Conservation (phyloP, 495 filamentous ascomycete species). For the Daldinia childiae region DNA sequence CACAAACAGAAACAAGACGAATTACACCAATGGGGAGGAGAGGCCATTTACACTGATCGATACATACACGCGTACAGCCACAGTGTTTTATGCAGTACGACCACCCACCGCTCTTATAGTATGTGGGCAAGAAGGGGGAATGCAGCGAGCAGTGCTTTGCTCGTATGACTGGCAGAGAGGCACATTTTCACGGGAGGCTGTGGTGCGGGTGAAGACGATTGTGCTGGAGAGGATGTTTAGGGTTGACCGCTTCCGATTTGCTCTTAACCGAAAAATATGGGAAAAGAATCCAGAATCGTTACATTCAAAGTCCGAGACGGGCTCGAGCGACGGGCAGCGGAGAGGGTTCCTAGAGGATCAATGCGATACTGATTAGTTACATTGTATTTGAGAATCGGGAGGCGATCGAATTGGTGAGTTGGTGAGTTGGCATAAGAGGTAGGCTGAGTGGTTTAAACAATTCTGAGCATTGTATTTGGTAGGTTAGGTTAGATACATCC, state of each 20-base stretch:
- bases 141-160: neutral
- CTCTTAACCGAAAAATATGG: neutral
- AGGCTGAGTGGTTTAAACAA: neutral
- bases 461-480: too few relatives aligned
- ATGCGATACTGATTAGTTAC: neutral
- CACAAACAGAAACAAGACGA: neutral
- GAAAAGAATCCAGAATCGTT: neutral
- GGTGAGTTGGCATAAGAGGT: neutral
- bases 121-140: neutral
- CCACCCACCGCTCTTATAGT: neutral
- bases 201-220: neutral
- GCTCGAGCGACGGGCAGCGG: neutral
- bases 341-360: neutral
- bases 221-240: neutral
- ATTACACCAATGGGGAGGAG: neutral
- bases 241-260: slow-evolving; percentile 6
- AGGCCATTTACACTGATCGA: neutral
- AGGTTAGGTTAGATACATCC: too few relatives aligned
- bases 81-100: neutral
- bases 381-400: neutral
- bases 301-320: neutral
- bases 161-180: slow-evolving; percentile 1
- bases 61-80: neutral
- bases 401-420: neutral
- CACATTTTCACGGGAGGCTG: neutral